Conservation (phyloP, 75 land plant species). For the Sequoia sempervirens region DNA sequence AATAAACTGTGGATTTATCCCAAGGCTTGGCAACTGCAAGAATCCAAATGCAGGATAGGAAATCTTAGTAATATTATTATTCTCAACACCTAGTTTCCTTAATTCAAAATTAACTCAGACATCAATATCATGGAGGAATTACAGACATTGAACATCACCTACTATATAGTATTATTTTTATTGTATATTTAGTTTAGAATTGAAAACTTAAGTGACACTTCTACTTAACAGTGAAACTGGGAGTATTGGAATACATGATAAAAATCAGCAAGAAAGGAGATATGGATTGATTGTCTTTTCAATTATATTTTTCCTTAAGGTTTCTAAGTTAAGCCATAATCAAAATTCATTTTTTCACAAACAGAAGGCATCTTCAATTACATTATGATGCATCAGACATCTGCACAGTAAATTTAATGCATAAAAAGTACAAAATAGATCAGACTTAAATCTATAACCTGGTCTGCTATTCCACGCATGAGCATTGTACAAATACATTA, state of each 20-base stretch:
- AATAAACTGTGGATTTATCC: conserved; percentile 84
- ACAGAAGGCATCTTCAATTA: background rate
- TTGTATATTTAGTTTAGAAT: background rate
- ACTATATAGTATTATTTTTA: background rate
- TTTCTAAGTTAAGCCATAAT: background rate
- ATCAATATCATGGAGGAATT: background rate
- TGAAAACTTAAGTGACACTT: no score
- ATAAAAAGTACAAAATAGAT: background rate
- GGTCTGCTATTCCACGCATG: background rate
- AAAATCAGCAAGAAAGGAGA: background rate
- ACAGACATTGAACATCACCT: background rate
- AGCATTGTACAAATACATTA: background rate
- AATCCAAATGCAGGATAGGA: background rate
- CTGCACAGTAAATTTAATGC: background rate
- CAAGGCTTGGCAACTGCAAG: conserved; percentile 84
- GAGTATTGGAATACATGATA: background rate
- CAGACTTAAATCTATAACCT: background rate
- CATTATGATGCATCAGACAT: background rate
- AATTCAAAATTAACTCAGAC: background rate
- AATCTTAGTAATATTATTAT: background rate
- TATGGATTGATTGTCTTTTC: background rate
- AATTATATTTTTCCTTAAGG: background rate
- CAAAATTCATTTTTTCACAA: background rate
- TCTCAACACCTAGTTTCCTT: background rate
- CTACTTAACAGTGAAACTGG: background rate